Base-by-base conservation (phyloP, 352 stramenopile species). In the Globisporangium nagaii region DNA sequence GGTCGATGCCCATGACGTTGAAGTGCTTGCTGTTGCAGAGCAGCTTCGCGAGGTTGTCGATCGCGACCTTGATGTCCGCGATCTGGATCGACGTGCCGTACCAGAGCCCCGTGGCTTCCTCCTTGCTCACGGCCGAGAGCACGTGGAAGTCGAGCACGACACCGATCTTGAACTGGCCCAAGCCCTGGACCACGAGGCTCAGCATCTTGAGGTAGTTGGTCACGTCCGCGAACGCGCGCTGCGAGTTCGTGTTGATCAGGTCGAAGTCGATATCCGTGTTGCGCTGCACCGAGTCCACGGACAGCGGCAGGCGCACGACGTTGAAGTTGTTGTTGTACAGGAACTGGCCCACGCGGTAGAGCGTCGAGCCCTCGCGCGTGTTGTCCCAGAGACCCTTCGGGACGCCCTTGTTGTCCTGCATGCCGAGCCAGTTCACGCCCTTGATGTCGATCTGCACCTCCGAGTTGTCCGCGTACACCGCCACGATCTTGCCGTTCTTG, bases 191-290 rank as follows among this genome's bases (percentile, higher is more conserved):
- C 27, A 92, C 20, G 8, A 79, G 59, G 19, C 71, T 73, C 3
- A 94, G 51, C 37, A 92, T 50, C 25, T 79, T 76, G 42, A 83
- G 75, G 71, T 94, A 94, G 22, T 71, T 73, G 20, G 71, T 84
- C 11, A 77, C 65, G 5, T 61, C 65, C 9, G 48, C 70, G 37
- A 94, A 65, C 45, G 79, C 84, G 34, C 84, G 84, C 56, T 94
- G 83, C 50, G 81, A 91, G 67, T 92, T 92, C 31, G 81, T 88
- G 68, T 94, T 94, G 62, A 92, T 84, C 27, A 88, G 63, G 55
- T 78, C 75, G 30, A 50, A 55, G 55, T 75, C 63, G 44, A 89
- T 73, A 2, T 77, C 64, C 22, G 71, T 73, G 66, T 94, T 92
- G 11, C 74, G 75, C 65, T 84, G 58, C 25, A 81, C 77, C 31